Evolutionary conservation across 108 stramenopile genomes (phyloP).

Genomic region (Nitzschia palea): DNA sequence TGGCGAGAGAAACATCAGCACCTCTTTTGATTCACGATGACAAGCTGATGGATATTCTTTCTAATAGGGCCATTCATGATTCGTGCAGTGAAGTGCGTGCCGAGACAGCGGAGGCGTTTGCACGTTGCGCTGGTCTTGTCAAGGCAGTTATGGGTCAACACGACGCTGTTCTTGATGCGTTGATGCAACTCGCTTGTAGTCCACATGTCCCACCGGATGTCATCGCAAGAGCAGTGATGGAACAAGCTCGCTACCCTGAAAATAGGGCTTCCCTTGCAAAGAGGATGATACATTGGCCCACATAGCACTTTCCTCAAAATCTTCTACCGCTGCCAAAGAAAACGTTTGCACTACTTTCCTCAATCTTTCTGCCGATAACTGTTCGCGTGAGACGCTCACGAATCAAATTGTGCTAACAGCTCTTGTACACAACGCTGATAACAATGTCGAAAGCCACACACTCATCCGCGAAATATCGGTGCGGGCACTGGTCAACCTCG

Average conservation of each 20-base stretch:
- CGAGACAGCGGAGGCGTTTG: constrained; percentile 53
- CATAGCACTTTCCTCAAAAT: constrained; percentile 13
- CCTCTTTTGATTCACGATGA: constrained; percentile 26
- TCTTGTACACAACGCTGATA: constrained; percentile 22
- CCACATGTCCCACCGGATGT: constrained; percentile 7
- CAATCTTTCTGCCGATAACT: constrained; percentile 30
- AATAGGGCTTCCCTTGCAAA: constrained; percentile 33
- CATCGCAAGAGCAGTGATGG: constrained; percentile 37
- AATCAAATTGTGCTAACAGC: constrained; percentile 16
- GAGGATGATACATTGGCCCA: constrained; percentile 5
- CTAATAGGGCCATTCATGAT: constrained; percentile 37
- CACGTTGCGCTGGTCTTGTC: constrained; percentile 25
- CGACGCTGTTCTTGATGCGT: constrained; percentile 30
- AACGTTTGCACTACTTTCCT: constrained; percentile 30
- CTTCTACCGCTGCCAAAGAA: constrained; percentile 32
- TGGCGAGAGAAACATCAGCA: constrained; percentile 29
- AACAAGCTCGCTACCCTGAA: constrained; percentile 34
- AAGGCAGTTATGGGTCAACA: constrained; percentile 38
- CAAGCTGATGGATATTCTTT: constrained; percentile 33
- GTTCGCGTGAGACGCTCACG: constrained; percentile 11
- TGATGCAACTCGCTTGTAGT: constrained; percentile 22
- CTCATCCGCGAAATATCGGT: constrained; percentile 20
- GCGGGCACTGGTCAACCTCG: constrained; percentile 27
- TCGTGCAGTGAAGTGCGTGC: constrained; percentile 30
- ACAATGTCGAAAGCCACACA: neutral